phyloP scores from a whole-genome alignment of 2,329 filamentous ascomycete genomes.

The Ophidiomyces ophidiicola region DNA sequence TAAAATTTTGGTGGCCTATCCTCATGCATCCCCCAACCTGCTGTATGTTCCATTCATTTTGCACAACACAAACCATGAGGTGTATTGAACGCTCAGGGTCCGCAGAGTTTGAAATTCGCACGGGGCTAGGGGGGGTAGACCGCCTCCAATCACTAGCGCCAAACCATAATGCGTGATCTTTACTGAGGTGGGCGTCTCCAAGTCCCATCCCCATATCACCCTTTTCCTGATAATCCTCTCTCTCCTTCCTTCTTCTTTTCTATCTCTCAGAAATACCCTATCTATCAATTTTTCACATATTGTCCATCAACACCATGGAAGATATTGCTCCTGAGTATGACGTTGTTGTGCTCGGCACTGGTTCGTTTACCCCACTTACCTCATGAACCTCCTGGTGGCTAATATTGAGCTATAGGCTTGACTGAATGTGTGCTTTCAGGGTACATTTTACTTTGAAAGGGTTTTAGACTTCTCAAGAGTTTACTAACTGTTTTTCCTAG shows the following conservation, averaged over 20 bases:
- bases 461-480: neutral
- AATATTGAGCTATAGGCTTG: slow-evolving; percentile 51
- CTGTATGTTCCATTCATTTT: too few species aligned
- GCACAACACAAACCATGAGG: too few species aligned
- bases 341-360: slow-evolving; percentile 95
- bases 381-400: slow-evolving; percentile 20
- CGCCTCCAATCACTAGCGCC: slow-evolving; percentile 7
- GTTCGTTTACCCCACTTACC: slow-evolving; percentile 42
- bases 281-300: slow-evolving; percentile 13
- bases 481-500: slow-evolving; percentile 36
- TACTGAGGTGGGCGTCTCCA: slow-evolving; percentile 6
- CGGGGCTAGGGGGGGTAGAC: slow-evolving; percentile 7
- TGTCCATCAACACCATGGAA: slow-evolving; percentile 58
- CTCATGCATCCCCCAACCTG: too few species aligned
- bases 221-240: slow-evolving; percentile 1
- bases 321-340: slow-evolving; percentile 98
- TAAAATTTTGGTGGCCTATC: too few species aligned
- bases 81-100: too few species aligned
- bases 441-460: slow-evolving; percentile 42
- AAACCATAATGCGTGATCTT: slow-evolving; percentile 9
- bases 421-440: slow-evolving; percentile 98
- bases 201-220: slow-evolving; percentile 6
- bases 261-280: slow-evolving; percentile 11
- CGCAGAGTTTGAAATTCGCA: neutral
- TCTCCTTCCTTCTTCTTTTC: slow-evolving; percentile 14